Conservation (phyloP, 1,284 basidiomycete genomes). For the Apiotrichum domesticum region DNA sequence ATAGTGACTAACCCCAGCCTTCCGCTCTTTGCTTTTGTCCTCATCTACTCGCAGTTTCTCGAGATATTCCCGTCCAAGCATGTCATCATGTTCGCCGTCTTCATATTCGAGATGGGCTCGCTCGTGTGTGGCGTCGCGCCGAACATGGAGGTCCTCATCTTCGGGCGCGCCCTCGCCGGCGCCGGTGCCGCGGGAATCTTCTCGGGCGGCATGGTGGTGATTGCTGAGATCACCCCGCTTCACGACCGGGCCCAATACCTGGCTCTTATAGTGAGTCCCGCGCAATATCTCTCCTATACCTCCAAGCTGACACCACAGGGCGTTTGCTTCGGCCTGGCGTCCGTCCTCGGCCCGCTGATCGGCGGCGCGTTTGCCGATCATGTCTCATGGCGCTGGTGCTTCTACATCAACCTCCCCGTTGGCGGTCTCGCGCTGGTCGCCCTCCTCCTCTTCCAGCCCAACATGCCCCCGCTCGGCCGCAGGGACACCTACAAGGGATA, state of each 20-base stretch:
- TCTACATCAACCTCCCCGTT: slow-evolving; percentile 45
- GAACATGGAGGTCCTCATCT: slow-evolving; percentile 48
- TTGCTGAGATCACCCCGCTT: slow-evolving; percentile 39
- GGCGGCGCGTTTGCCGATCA: slow-evolving; percentile 49
- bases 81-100: slow-evolving; percentile 48
- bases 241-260: slow-evolving; percentile 38
- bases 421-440: slow-evolving; percentile 39
- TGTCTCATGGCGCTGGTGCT: slow-evolving; percentile 43
- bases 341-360: slow-evolving; percentile 47
- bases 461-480: slow-evolving; percentile 35
- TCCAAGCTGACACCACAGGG: slow-evolving; percentile 12
- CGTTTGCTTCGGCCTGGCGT: slow-evolving; percentile 44
- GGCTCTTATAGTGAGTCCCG: slow-evolving; percentile 19
- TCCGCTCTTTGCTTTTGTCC: slow-evolving; percentile 45
- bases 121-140: slow-evolving; percentile 54
- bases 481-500: slow-evolving; percentile 37
- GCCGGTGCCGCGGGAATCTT: slow-evolving; percentile 53
- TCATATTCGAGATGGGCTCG: slow-evolving; percentile 52
- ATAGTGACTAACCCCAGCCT: slow-evolving; percentile 22
- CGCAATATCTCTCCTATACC: no score
- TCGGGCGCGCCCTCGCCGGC: slow-evolving; percentile 52
- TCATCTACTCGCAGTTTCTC: slow-evolving; percentile 46
- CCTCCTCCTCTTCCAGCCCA: slow-evolving; percentile 32
- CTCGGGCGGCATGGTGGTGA: slow-evolving; percentile 43
- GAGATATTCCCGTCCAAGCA: slow-evolving; percentile 47